Evolutionary conservation across 2,329 filamentous ascomycete genomes (phyloP).

Genomic region (Calonectria honghensis): DNA sequence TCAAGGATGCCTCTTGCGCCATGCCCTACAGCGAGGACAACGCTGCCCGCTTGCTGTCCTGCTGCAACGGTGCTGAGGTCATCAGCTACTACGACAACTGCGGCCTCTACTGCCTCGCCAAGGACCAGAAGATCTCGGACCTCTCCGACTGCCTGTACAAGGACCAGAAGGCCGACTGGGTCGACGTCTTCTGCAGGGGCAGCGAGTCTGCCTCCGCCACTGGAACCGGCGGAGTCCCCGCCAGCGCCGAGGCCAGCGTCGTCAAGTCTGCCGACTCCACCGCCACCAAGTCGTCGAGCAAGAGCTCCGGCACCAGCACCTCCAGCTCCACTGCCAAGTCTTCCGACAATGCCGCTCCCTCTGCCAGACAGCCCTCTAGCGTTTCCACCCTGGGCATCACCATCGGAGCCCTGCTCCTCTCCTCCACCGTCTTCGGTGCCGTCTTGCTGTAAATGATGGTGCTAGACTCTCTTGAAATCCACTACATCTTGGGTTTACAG

Average conservation of each 20-base stretch:
- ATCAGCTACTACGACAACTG: slow-evolving; percentile 68
- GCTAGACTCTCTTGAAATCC: background rate
- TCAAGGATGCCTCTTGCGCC: slow-evolving; percentile 66
- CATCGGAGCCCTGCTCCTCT: slow-evolving; percentile 61
- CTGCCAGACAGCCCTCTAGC: slow-evolving; percentile 45
- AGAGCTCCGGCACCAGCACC: slow-evolving; percentile 20
- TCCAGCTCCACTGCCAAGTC: slow-evolving; percentile 39
- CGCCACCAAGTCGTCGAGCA: slow-evolving; percentile 25
- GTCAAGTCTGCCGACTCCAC: slow-evolving; percentile 47
- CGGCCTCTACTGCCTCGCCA: slow-evolving; percentile 68
- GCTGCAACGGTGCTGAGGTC: slow-evolving; percentile 67
- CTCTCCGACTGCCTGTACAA: slow-evolving; percentile 61
- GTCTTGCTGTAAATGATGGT: slow-evolving; percentile 49
- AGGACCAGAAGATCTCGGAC: slow-evolving; percentile 56
- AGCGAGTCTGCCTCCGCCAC: slow-evolving; percentile 61
- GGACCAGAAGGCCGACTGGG: slow-evolving; percentile 59
- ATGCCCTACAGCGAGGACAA: slow-evolving; percentile 63
- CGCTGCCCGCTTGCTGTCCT: slow-evolving; percentile 65
- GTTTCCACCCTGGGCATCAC: slow-evolving; percentile 59
- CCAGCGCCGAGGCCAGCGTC: slow-evolving; percentile 58
- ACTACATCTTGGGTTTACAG: background rate
- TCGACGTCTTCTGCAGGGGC: slow-evolving; percentile 67
- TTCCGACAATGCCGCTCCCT: slow-evolving; percentile 46
- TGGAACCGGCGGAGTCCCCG: slow-evolving; percentile 47
- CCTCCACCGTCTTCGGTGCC: slow-evolving; percentile 55